Evolutionary conservation across 148 eudicot species (phyloP).

Genomic region (Euryodendron excelsum): DNA sequence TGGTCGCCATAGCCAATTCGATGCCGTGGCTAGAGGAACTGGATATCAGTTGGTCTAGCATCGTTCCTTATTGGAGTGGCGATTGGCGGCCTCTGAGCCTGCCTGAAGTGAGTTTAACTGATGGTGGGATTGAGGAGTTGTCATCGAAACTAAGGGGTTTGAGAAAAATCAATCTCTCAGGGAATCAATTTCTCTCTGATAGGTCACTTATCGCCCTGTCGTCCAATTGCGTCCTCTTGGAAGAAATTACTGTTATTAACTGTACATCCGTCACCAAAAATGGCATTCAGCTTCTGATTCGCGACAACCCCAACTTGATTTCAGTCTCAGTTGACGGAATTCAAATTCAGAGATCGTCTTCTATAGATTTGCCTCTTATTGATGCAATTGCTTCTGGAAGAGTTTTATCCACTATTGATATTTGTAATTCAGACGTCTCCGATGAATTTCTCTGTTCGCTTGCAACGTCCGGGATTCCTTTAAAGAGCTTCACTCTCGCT

Average conservation of each 20-base stretch:
- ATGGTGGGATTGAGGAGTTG: conserved; percentile 49
- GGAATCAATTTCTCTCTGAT: conserved; percentile 49
- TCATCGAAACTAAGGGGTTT: conserved; percentile 37
- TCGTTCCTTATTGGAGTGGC: not conserved
- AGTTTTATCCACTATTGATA: not conserved
- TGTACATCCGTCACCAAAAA: conserved; percentile 45
- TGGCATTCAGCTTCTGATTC: conserved; percentile 32
- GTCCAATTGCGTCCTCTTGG: conserved; percentile 43
- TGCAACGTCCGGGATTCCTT: conserved; percentile 44
- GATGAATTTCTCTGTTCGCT: conserved; percentile 46
- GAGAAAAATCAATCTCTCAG: conserved; percentile 49
- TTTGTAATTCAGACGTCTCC: conserved; percentile 40
- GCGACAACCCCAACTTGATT: conserved; percentile 31
- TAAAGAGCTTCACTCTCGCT: conserved; percentile 42
- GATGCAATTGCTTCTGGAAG: conserved; percentile 1
- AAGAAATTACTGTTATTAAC: conserved; percentile 39
- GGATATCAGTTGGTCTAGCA: conserved; percentile 30
- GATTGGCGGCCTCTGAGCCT: no score
- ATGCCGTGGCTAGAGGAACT: conserved; percentile 49
- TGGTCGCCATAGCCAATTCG: conserved; percentile 28
- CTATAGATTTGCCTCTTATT: no score
- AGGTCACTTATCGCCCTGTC: conserved; percentile 31
- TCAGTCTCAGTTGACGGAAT: conserved; percentile 33
- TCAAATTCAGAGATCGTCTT: conserved; percentile 17
- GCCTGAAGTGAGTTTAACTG: conserved; percentile 38